Evolutionary conservation across 2,329 filamentous ascomycete species (phyloP).

Genomic region (Akanthomyces lecanii): DNA sequence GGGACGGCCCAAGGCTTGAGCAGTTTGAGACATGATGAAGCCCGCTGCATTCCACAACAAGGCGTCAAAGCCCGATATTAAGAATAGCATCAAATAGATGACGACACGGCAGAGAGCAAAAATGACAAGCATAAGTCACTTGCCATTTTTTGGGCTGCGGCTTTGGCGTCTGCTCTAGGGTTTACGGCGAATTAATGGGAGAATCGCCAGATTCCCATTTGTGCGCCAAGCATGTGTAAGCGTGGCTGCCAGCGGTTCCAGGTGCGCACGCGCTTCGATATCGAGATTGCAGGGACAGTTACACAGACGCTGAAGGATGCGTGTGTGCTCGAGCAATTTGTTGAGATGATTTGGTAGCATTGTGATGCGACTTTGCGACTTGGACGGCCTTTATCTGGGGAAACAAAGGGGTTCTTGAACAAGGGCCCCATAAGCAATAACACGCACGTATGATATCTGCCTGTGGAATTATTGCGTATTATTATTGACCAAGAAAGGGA

Average conservation of each 20-base stretch:
- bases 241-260: not conserved
- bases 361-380: not conserved
- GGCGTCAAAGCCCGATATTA: not conserved
- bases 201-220: not conserved
- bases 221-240: not conserved
- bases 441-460: not conserved
- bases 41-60: not conserved
- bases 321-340: not conserved
- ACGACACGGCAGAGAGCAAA: not conserved
- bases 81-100: not conserved
- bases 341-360: not conserved
- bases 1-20: not conserved
- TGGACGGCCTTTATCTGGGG: not conserved
- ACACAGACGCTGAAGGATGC: not conserved
- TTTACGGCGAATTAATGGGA: not conserved
- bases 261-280: not conserved
- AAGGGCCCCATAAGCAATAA: not conserved
- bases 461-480: not conserved
- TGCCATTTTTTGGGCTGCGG: not conserved
- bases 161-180: not conserved
- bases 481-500: not conserved
- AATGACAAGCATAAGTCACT: not conserved
- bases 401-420: not conserved
- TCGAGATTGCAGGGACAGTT: conserved; percentile 1
- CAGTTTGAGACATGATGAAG: not conserved